phyloP scores from a whole-genome alignment of 768 basidiomycete genomes.

The Leccinum broughii region DNA sequence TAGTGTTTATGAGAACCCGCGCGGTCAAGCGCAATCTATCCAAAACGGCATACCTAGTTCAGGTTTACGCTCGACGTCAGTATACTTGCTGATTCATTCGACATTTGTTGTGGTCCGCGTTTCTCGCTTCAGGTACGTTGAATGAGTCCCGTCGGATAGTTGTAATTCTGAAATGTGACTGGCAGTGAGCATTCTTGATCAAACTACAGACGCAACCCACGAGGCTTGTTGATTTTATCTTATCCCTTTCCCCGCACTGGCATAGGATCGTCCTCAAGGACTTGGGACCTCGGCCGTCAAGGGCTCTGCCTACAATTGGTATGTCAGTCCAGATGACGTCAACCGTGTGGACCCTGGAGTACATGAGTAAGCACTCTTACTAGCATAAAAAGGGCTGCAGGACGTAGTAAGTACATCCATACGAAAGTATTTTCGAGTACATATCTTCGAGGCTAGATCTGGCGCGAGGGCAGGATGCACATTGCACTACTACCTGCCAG shows the following conservation, averaged over 20 bases:
- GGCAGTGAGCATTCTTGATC: background rate
- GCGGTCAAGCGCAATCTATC: background rate
- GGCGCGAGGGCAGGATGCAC: background rate
- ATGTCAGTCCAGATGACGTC: background rate
- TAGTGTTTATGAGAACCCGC: background rate
- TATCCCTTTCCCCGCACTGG: background rate
- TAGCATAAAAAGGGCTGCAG: background rate
- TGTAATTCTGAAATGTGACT: background rate
- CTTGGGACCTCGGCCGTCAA: background rate
- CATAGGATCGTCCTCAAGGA: background rate
- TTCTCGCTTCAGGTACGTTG: background rate
- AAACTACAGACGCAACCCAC: background rate
- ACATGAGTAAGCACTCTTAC: background rate
- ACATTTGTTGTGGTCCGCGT: background rate
- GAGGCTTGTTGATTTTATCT: background rate
- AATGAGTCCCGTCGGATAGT: background rate
- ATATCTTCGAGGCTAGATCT: background rate
- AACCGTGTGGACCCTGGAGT: background rate
- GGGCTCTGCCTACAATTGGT: background rate
- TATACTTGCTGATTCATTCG: background rate
- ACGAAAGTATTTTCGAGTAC: background rate
- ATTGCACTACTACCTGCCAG: too few relatives aligned
- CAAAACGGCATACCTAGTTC: background rate
- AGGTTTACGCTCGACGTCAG: background rate
- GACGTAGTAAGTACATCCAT: background rate